Base-by-base conservation (phyloP, 2,329 filamentous ascomycete species). In the Fusarium ramigenum region DNA sequence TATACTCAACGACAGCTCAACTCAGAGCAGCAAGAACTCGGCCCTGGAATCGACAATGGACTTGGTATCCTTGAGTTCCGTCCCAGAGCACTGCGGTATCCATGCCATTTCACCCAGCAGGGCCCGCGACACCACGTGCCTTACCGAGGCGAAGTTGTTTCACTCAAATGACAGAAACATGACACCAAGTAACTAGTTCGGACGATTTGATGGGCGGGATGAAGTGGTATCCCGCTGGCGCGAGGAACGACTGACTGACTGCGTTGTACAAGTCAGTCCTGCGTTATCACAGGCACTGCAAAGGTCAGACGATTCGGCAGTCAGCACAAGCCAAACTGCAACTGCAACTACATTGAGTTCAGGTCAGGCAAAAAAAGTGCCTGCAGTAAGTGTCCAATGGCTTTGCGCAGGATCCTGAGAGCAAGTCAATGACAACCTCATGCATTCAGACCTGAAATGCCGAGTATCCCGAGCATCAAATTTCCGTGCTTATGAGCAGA, bases 101-200 rank as follows among this genome's bases (percentile, higher is more conserved):
- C 63, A 59, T 59, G 56, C 30, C 53, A 19, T 16, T 49, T 43
- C 40, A 34, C 10, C 44, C 32, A 46, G 43, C 18, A 40, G 63
- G 37, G 46, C n/a, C 50, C 44, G 56, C 21, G 30, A 19, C 16
- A 60, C 46, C 50, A 72, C 37, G 40, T 54, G 63, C 71, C 40
- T 58, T 56, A 16, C 63, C 56, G 67, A 70, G 59, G 25, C 53
- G 40, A 52, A 56, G 21, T 44, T 59, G 70, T 69, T 72, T 74
- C 71, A 73, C 69, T 28, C 6, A 57, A 32, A 66, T 60, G 36
- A 23, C n/a, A 40, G 34, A 57, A 66, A 62, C 57, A 56, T 47
- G 46, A 25, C 36, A 61, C 36, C 28, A 46, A 53, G 23, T 47
- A 30, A 30, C 30, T 30, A 60, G 49, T 56, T 62, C 54, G 50